Evolutionary conservation across 1,139 yeast genomes (phyloP), one percentile per base, ranked within the genome.

Genomic region (Geotrichum bryndzae): DNA sequence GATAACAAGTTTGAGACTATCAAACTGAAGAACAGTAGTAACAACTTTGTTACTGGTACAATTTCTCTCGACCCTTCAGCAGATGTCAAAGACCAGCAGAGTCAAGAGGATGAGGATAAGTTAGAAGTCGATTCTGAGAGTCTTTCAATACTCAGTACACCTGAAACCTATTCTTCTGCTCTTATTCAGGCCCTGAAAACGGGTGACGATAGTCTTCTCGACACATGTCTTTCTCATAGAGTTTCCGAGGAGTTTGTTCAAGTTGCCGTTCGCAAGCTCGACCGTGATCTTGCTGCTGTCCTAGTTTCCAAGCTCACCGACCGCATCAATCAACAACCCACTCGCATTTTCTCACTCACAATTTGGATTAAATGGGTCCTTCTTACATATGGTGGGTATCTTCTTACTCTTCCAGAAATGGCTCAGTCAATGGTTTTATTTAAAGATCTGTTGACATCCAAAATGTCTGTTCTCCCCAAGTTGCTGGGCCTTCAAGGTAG

Each of bases 341-440:
- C 80, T 63, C 83, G 90, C 67, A 91, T 90, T 66, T 89, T 87
- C 51, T 87, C 86, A 64, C 79, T 94, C 66, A 87, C 87, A 66
- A 81, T 84, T 57, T 94, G 99, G 99, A 85, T 92, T 66, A 90
- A 91, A 73, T 92, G 97, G 95, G 86, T 92, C 58, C 79, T 94
- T 69, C 86, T 94, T 55, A 84, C 88, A 51, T 99, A 94, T 73
- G 99, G 98, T 51, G 92, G 96, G 1, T 85, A 84, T 65, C 77
- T 87, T 58, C 82, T 88, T 29, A 82, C 88, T 22, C 78, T 88
- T 61, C 92, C 96, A 53, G 86, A 87, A 66, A 79, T 88, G 65
- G 79, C 84, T 65, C 77, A 82, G 57, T 85, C 89, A 54, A 78
- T 94, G 64, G 84, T 96, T 4, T 83, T 89, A 46, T 79, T 94